Percentiles rank a stretch among this genome's conserved stretches.
These are phyloP conservation scores for Halenospora varia DNA, from an alignment of 495 filamentous ascomycete genomes.

Conservation along the genomic window DNA sequence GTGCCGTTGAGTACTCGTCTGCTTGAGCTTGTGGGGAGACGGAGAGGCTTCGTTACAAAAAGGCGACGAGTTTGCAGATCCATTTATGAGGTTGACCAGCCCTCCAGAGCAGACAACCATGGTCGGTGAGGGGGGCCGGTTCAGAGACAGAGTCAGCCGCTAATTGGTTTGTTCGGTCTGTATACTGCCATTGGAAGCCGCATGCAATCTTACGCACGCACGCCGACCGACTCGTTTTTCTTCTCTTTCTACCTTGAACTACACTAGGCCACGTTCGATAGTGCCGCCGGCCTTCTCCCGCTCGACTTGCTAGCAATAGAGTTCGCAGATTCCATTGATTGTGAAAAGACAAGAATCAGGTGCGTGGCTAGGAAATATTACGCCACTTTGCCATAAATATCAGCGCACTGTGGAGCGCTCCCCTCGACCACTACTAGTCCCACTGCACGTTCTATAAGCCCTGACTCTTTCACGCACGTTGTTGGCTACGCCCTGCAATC, in stretches of 20 bases:
- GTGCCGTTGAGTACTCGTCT: conserved; percentile 21
- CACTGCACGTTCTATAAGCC: conserved; percentile 25
- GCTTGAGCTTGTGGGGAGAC: conserved; percentile 16
- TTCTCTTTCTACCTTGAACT: conserved; percentile 27
- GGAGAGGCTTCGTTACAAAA: conserved; percentile 16
- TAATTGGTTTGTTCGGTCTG: conserved; percentile 32
- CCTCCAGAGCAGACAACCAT: conserved; percentile 17
- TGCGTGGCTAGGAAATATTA: conserved; percentile 24
- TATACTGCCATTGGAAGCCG: conserved; percentile 28
- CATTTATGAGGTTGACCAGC: conserved; percentile 22
- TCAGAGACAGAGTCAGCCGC: conserved; percentile 22
- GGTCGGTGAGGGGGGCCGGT: conserved; percentile 9
- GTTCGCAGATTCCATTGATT: conserved; percentile 23
- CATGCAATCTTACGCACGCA: conserved; percentile 21
- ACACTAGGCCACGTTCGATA: conserved; percentile 19
- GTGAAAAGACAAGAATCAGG: conserved; percentile 24
- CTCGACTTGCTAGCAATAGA: conserved; percentile 21
- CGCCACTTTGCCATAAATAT: conserved; percentile 25
- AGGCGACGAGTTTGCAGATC: conserved; percentile 13
- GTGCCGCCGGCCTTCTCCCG: conserved; percentile 17
- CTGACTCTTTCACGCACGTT: conserved; percentile 29
- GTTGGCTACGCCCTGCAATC: conserved; percentile 29
- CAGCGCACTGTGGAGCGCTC: conserved; percentile 24
- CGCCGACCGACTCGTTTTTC: conserved; percentile 18
- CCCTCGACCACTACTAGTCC: conserved; percentile 17